These are phyloP conservation scores for Quercus mongolica DNA, from an alignment of 306 rosid genomes.

Conservation along the genomic window DNA sequence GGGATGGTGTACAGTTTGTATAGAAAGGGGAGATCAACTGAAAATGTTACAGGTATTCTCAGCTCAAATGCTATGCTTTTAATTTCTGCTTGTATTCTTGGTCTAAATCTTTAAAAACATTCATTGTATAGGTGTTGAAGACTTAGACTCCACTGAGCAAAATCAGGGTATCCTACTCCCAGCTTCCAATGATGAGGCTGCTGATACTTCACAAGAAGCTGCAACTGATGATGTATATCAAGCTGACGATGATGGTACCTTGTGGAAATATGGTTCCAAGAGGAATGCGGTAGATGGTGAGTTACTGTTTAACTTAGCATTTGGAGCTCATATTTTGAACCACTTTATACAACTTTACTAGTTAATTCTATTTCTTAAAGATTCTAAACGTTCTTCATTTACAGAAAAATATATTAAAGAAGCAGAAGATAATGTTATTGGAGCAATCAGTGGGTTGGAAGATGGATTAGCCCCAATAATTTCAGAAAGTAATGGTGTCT, in stretches of 20 bases:
- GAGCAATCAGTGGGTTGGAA: not conserved
- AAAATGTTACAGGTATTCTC: conserved; percentile 35
- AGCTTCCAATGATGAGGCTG: conserved; percentile 17
- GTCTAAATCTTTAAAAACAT: not conserved
- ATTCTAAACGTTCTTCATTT: not conserved
- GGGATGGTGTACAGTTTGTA: conserved; percentile 35
- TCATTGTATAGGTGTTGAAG: conserved; percentile 27
- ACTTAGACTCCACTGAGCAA: conserved; percentile 27
- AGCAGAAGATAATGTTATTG: conserved; percentile 1
- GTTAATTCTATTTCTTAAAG: not conserved
- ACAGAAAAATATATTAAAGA: conserved; percentile 26
- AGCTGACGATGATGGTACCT: conserved; percentile 19
- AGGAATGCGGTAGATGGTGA: conserved; percentile 31
- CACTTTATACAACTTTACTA: not conserved
- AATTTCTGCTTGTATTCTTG: not conserved
- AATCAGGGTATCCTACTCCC: conserved; percentile 22
- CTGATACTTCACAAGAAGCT: conserved; percentile 10
- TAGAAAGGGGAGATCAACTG: conserved; percentile 34
- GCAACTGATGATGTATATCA: conserved; percentile 17
- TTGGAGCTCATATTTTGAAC: not conserved
- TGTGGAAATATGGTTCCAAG: conserved; percentile 23
- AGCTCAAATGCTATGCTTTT: not conserved
- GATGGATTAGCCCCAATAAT: conserved; percentile 14
- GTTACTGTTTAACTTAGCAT: not conserved
- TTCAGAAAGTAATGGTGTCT: conserved; percentile 24